Evolutionary conservation across 2,329 filamentous ascomycete species (phyloP).

Genomic region (Pseudogymnoascus sp.): DNA sequence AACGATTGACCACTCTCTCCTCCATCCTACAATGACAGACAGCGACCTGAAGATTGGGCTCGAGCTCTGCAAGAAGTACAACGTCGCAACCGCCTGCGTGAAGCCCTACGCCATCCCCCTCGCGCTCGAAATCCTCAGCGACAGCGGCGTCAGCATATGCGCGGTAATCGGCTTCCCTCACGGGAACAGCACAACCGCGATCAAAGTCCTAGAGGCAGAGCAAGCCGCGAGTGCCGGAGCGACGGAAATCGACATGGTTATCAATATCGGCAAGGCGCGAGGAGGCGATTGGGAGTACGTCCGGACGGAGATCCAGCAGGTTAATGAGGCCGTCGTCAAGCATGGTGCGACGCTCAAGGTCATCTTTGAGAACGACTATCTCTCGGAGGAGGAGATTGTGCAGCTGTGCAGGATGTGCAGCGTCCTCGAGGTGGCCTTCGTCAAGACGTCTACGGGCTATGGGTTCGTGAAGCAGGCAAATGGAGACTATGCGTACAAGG

Average conservation of each 20-base stretch:
- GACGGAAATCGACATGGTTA: conserved; percentile 50
- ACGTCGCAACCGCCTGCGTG: conserved; percentile 47
- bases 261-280: conserved; percentile 51
- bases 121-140: conserved; percentile 39
- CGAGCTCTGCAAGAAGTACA: conserved; percentile 36
- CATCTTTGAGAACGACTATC: conserved; percentile 54
- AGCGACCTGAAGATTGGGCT: conserved; percentile 42
- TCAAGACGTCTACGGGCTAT: conserved; percentile 54
- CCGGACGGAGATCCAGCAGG: conserved; percentile 37
- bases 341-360: conserved; percentile 45
- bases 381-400: conserved; percentile 40
- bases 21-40: conserved; percentile 54
- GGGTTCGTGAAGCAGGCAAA: conserved; percentile 48
- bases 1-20: conserved; percentile 52
- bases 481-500: conserved; percentile 44
- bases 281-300: conserved; percentile 50
- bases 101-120: conserved; percentile 47
- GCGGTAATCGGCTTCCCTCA: conserved; percentile 54
- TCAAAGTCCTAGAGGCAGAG: conserved; percentile 46
- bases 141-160: conserved; percentile 42
- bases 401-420: conserved; percentile 47
- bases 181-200: conserved; percentile 44
- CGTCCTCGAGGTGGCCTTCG: conserved; percentile 41
- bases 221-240: conserved; percentile 40
- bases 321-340: conserved; percentile 41